Conservation (phyloP, 2,329 filamentous ascomycete species). For the Stachybotrys elegans region DNA sequence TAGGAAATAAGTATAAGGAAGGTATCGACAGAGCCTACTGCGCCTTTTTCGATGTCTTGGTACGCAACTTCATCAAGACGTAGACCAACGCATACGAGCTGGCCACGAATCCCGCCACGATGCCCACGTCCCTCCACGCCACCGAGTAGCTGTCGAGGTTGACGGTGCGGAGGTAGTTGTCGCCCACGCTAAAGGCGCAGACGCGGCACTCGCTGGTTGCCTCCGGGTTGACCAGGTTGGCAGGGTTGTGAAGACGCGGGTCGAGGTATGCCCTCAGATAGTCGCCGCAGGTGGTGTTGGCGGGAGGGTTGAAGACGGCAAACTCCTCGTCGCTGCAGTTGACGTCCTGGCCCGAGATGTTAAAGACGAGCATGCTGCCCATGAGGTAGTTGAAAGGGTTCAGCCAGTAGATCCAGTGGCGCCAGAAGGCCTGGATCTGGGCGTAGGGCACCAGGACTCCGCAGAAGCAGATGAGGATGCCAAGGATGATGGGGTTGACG, state of each 20-base stretch:
- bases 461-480: conserved; percentile 63
- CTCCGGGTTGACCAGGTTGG: conserved; percentile 55
- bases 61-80: conserved; percentile 41
- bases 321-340: conserved; percentile 43
- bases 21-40: conserved; percentile 23
- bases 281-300: conserved; percentile 47
- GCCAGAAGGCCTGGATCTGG: conserved; percentile 62
- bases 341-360: conserved; percentile 40
- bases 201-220: conserved; percentile 52
- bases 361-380: conserved; percentile 49
- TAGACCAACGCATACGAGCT: conserved; percentile 47
- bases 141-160: conserved; percentile 58
- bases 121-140: conserved; percentile 62
- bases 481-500: conserved; percentile 51
- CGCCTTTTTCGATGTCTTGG: conserved; percentile 42
- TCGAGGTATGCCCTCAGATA: conserved; percentile 51
- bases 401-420: conserved; percentile 58
- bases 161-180: conserved; percentile 54
- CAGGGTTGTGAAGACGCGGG: conserved; percentile 35
- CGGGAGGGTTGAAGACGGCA: conserved; percentile 45
- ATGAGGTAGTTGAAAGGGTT: conserved; percentile 61
- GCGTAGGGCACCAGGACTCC: conserved; percentile 67
- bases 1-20: not conserved
- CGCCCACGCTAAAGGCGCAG: conserved; percentile 53
- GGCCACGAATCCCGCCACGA: conserved; percentile 51